Conservation (phyloP, 2,329 filamentous ascomycete species). For the Plenodomus tracheiphilus region DNA sequence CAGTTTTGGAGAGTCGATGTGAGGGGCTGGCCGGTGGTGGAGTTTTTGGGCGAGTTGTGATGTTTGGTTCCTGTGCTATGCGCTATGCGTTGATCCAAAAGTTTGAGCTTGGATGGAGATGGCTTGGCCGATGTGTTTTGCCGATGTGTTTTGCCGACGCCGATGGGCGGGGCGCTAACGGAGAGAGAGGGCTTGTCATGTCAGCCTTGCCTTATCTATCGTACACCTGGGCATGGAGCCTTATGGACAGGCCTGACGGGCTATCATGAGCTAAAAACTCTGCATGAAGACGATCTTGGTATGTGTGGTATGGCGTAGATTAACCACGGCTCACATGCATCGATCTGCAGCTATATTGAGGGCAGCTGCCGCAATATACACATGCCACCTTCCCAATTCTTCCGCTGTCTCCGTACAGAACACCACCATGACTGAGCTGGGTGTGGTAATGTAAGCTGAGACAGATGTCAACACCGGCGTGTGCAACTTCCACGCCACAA, state of each 20-base stretch:
- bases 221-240: too few relatives aligned
- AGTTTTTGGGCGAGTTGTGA: too few relatives aligned
- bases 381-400: slow-evolving; percentile 5
- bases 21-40: too few relatives aligned
- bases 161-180: neutral
- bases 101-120: slow-evolving; percentile 16
- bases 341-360: neutral
- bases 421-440: neutral
- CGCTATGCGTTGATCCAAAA: slow-evolving; percentile 9
- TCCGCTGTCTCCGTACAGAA: neutral
- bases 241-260: too few relatives aligned
- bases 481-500: neutral
- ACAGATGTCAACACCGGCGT: neutral
- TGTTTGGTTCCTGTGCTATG: too few relatives aligned
- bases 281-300: slow-evolving; percentile 2
- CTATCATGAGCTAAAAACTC: neutral
- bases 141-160: slow-evolving; percentile 15
- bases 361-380: slow-evolving; percentile 2
- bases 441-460: slow-evolving; percentile 1
- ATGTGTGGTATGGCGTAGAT: neutral
- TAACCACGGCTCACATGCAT: slow-evolving; percentile 4
- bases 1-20: too few relatives aligned
- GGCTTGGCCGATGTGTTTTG: slow-evolving; percentile 12
- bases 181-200: too few relatives aligned
- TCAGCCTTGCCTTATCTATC: neutral